phyloP scores from a whole-genome alignment of 2,329 filamentous ascomycete genomes.

The Cryphonectria parasitica region DNA sequence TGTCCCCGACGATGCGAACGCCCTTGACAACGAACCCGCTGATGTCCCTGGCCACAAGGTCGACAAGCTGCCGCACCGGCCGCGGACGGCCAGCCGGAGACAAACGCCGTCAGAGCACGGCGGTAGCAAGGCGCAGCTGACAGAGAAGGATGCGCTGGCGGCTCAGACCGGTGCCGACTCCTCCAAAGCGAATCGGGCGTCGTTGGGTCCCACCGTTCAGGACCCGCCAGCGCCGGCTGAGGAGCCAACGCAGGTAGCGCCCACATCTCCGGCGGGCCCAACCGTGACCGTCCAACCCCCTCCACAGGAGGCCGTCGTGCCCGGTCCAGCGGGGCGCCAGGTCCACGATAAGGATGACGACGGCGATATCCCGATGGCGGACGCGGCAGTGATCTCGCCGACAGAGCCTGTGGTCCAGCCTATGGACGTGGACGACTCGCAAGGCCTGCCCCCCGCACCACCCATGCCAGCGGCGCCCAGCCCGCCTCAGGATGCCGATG shows the following conservation, averaged over 20 bases:
- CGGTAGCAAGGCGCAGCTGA: constrained; percentile 45
- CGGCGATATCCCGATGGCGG: constrained; percentile 70
- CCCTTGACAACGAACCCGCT: constrained; percentile 56
- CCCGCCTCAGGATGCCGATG: constrained; percentile 44
- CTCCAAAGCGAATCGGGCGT: constrained; percentile 49
- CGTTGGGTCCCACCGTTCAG: constrained; percentile 51
- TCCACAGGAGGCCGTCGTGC: constrained; percentile 28
- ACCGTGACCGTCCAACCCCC: constrained; percentile 49
- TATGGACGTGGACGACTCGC: constrained; percentile 39
- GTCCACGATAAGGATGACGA: constrained; percentile 51
- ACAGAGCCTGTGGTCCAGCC: constrained; percentile 26
- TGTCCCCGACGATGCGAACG: constrained; percentile 62
- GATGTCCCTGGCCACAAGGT: constrained; percentile 60
- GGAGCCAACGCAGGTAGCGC: constrained; percentile 52
- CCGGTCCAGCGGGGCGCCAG: constrained; percentile 18
- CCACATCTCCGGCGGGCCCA: constrained; percentile 40
- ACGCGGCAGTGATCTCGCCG: constrained; percentile 52
- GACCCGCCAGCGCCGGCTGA: constrained; percentile 50
- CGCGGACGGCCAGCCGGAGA: constrained; percentile 58
- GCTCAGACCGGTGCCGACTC: constrained; percentile 41
- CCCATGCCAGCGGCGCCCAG: constrained; percentile 44
- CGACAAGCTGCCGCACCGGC: constrained; percentile 58
- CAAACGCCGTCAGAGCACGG: constrained; percentile 57
- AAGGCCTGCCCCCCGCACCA: constrained; percentile 51
- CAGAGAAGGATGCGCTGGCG: constrained; percentile 54